phyloP scores from a whole-genome alignment of 2,329 filamentous ascomycete species.

The Xylariaceae sp. region DNA sequence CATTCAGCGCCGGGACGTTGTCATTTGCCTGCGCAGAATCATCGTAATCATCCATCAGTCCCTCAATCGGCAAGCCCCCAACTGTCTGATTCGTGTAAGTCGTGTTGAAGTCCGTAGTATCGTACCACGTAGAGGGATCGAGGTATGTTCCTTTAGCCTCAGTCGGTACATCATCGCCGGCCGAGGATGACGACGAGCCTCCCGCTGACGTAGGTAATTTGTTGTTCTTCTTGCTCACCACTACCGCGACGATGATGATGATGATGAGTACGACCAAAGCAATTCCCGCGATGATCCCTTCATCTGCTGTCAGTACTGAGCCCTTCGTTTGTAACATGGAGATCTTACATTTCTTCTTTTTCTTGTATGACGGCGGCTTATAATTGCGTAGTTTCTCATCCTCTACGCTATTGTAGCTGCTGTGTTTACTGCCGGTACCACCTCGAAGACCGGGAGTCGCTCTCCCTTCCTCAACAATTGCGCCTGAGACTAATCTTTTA shows the following conservation, averaged over 20 bases:
- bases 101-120: slow-evolving; percentile 87
- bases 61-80: slow-evolving; percentile 87
- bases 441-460: slow-evolving; percentile 41
- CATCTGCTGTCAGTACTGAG: slow-evolving; percentile 24
- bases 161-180: slow-evolving; percentile 57
- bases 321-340: slow-evolving; percentile 15
- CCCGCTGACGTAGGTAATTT: slow-evolving; percentile 36
- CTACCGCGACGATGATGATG: slow-evolving; percentile 65
- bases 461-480: slow-evolving; percentile 66
- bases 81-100: slow-evolving; percentile 86
- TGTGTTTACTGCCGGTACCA: slow-evolving; percentile 35
- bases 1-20: slow-evolving; percentile 73
- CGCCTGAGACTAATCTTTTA: slow-evolving; percentile 66
- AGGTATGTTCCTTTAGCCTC: slow-evolving; percentile 72
- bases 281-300: slow-evolving; percentile 57
- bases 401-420: slow-evolving; percentile 48
- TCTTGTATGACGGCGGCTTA: slow-evolving; percentile 43
- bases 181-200: slow-evolving; percentile 49
- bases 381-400: slow-evolving; percentile 47
- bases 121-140: slow-evolving; percentile 89
- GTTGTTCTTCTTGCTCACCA: slow-evolving; percentile 61
- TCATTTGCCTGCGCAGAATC: slow-evolving; percentile 76
- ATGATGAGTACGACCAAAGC: slow-evolving; percentile 59
- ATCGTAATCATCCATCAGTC: slow-evolving; percentile 80
- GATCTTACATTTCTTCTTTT: slow-evolving; percentile 61